Evolutionary conservation across 2,329 filamentous ascomycete genomes (phyloP), one percentile per base, ranked within the genome.

Genomic region (Cladorrhinum sp.): DNA sequence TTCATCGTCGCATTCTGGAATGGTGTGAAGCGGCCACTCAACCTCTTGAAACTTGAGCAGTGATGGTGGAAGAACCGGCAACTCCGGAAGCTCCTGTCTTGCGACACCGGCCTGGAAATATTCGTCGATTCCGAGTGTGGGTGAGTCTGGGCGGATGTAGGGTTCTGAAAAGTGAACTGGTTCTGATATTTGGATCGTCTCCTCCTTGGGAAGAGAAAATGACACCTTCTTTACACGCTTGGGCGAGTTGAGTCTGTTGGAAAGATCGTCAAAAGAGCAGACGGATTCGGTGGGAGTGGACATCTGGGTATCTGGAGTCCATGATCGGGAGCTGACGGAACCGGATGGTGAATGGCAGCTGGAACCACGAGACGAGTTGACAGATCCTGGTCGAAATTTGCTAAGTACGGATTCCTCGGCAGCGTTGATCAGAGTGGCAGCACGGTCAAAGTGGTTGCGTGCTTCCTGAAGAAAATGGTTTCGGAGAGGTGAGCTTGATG

Each of bases 101-200:
- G 65, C 54, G 1, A 68, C 58, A 25, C 65, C 68, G 1, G 68
- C 53, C 10, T 65, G 65, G 58, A 72, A 73, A 60, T 76, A 72
- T 64, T 80, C 79, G 55, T 82, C 80, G 59, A 83, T 79, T 10
- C 84, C 84, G 5, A 86, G 78, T 0, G 84, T 86, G 1, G 84
- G 84, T 2, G 83, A 86, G 65, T 86, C 84, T 0, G 83, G 84
- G 8, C 84, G 81, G 62, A 84, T 77, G 29, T 79, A 73, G 20
- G 81, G 80, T 65, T 82, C 75, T 22, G 41, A 12, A 45, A 45
- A 45, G 16, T 45, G 41, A 6, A 22, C 16, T 16, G 73, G 72
- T 16, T 73, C 71, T 36, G 65, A 68, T 59, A 76, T 79, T n/a
- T 59, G 38, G 71, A 67, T 65, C 22, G 66, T 54, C 36, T 60